phyloP scores from a whole-genome alignment of 352 stramenopile species.

The Globisporangium canariense region DNA sequence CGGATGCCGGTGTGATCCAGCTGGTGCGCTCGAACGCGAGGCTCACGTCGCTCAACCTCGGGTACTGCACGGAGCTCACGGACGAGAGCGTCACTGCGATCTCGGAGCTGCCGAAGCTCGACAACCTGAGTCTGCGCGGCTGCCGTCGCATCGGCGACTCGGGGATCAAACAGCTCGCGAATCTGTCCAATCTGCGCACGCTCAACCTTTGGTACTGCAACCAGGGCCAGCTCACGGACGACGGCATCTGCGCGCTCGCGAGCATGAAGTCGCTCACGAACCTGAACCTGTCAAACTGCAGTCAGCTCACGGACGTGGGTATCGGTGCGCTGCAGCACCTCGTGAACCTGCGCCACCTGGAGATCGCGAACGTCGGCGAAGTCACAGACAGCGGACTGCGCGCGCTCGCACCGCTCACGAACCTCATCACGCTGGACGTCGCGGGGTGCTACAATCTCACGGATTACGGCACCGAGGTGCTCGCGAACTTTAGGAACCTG shows the following conservation, averaged over 20 bases:
- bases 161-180: slow-evolving; percentile 41
- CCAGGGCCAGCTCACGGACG: slow-evolving; percentile 70
- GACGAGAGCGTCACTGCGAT: slow-evolving; percentile 54
- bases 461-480: slow-evolving; percentile 54
- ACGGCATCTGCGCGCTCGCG: slow-evolving; percentile 44
- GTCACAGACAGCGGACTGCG: slow-evolving; percentile 58
- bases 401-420: slow-evolving; percentile 44
- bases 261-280: slow-evolving; percentile 54
- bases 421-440: slow-evolving; percentile 63
- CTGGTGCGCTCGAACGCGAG: slow-evolving; percentile 19
- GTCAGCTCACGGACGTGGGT: slow-evolving; percentile 62
- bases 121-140: slow-evolving; percentile 55
- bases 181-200: slow-evolving; percentile 35
- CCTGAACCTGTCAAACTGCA: slow-evolving; percentile 79
- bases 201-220: slow-evolving; percentile 85
- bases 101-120: slow-evolving; percentile 35
- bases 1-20: slow-evolving; percentile 28
- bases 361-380: slow-evolving; percentile 77
- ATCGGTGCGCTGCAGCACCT: slow-evolving; percentile 44
- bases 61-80: slow-evolving; percentile 75
- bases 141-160: slow-evolving; percentile 56
- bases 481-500: slow-evolving; percentile 49
- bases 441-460: slow-evolving; percentile 83
- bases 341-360: slow-evolving; percentile 61
- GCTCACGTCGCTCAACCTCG: slow-evolving; percentile 64